Evolutionary conservation across 805 yeast species (phyloP).

Genomic region (Saturnispora zaruensis): DNA sequence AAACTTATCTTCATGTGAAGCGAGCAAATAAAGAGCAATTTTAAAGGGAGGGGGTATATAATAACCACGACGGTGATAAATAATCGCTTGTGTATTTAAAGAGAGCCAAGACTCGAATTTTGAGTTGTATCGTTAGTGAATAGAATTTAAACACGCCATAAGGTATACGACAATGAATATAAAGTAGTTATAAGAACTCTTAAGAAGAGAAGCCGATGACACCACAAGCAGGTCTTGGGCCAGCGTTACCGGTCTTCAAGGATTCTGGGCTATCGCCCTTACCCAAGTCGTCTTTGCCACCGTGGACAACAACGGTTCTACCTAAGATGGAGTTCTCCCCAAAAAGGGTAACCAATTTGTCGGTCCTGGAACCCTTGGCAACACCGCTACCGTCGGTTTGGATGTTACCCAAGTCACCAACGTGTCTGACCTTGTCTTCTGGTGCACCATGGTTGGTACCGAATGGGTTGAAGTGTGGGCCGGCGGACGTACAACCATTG

Average conservation of each 20-base stretch:
- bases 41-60: neutral
- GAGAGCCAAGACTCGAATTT: neutral
- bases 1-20: no score
- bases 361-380: conserved; percentile 85
- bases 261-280: conserved; percentile 90
- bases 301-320: conserved; percentile 92
- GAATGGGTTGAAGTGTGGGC: conserved; percentile 95
- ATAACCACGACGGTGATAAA: neutral
- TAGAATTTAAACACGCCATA: neutral
- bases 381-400: conserved; percentile 79
- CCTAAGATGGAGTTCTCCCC: conserved; percentile 89
- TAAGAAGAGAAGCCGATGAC: conserved; percentile 73
- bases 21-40: neutral
- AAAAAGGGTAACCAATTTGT: conserved; percentile 64
- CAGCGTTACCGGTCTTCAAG: conserved; percentile 94
- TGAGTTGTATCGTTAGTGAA: neutral
- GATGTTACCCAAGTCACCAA: conserved; percentile 95
- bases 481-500: conserved; percentile 98
- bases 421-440: conserved; percentile 71
- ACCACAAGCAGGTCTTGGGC: conserved; percentile 98
- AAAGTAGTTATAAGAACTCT: conserved; percentile 6
- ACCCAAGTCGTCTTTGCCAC: conserved; percentile 89
- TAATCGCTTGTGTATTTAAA: neutral
- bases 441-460: conserved; percentile 89
- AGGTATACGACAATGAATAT: neutral